Base-by-base conservation (phyloP, 306 rosid species). In the Mimosa bimucronata region DNA sequence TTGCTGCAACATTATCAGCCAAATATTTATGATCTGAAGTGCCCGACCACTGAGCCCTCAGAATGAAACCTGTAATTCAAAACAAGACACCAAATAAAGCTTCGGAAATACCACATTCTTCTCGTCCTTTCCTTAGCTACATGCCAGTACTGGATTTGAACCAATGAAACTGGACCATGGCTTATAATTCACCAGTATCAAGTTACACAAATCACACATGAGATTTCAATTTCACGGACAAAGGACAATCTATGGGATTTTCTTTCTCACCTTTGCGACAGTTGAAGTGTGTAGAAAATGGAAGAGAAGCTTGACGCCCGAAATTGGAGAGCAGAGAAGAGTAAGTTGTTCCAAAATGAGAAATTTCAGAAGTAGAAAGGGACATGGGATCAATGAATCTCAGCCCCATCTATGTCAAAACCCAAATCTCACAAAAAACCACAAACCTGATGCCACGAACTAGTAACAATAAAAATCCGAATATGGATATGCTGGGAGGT, bases 401-500 rank as follows among this genome's bases (percentile, higher is more conserved):
- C 69, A 88, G 80, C 83, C 90, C 97, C 97, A 89, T 94, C 78
- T 30, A 65, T 19, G 76, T 78, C 78, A 83, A 42, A 55, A 77
- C 38, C 73, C 50, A 62, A 81, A 37, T 67, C 78, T 80, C 71
- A 87, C 75, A 78, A 25, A 79, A 41, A 73, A 76, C 28, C 52
- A 41, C 74, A 52, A 16, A 66, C 83, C 53, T 46, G 61, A 66
- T 40, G 44, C 79, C 76, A 81, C 84, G 6, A 73, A 73, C 12
- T 29, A 34, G 38, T 34, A 34, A 34, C 38, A 70, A 75, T 8
- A 80, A 77, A 45, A 73, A 42, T n/a, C 69, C 28, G 12, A 31
- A 21, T 42, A 57, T 34, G 2, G 0, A 16, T 31, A 10, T 26
- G 67, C 9, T 61, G 5, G 37, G 38, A 28, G 67, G 34, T 13